These are phyloP conservation scores for Favolaschia claudopus DNA, from an alignment of 768 basidiomycete species.

Conservation along the genomic window DNA sequence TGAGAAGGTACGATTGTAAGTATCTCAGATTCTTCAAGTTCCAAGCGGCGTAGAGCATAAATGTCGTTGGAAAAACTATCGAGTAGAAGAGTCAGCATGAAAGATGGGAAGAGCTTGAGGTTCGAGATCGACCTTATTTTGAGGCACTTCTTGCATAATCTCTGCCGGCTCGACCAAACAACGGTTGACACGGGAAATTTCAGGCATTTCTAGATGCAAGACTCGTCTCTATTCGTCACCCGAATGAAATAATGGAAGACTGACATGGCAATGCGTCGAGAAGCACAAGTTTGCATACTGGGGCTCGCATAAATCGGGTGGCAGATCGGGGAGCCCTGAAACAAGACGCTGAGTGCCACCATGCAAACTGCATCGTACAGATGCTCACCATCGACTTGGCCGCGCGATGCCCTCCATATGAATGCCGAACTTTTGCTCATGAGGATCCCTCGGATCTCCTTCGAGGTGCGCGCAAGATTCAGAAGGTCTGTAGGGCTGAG, in stretches of 20 bases:
- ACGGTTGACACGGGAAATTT: slow-evolving; percentile 38
- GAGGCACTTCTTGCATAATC: slow-evolving; percentile 46
- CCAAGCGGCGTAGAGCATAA: no score
- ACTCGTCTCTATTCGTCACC: background rate
- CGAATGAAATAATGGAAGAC: background rate
- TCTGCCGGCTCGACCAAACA: slow-evolving; percentile 45
- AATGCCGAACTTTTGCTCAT: slow-evolving; percentile 31
- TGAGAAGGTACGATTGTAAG: no score
- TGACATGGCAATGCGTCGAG: slow-evolving; percentile 52
- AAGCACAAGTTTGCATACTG: slow-evolving; percentile 56
- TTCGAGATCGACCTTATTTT: slow-evolving; percentile 35
- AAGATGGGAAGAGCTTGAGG: background rate
- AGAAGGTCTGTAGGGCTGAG: slow-evolving; percentile 55
- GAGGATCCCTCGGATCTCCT: slow-evolving; percentile 41
- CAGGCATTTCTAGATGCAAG: slow-evolving; percentile 40
- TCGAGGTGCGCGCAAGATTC: slow-evolving; percentile 51
- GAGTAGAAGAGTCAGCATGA: no score
- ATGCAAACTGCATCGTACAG: background rate
- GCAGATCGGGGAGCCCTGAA: slow-evolving; percentile 49
- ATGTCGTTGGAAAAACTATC: no score
- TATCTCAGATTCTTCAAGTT: no score
- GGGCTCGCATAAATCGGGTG: slow-evolving; percentile 51
- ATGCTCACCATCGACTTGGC: slow-evolving; percentile 31
- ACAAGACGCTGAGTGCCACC: background rate
- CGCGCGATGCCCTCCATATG: slow-evolving; percentile 47